These are phyloP conservation scores for Panicum hallii DNA, from an alignment of 202 grass and related monocot genomes.

Conservation along the genomic window DNA sequence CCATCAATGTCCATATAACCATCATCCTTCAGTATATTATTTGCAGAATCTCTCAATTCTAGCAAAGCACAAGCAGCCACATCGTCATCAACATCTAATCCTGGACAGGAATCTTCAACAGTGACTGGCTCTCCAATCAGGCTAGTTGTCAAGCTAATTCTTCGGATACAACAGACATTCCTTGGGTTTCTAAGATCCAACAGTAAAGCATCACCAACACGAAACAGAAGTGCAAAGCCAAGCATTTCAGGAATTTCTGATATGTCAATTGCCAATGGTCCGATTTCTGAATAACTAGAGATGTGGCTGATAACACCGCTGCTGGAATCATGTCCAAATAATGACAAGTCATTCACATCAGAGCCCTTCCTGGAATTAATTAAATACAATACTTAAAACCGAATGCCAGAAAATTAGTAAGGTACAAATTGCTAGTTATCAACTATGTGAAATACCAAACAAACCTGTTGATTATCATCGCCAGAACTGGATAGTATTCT, in stretches of 20 bases:
- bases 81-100: conserved; percentile 82
- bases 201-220: conserved; percentile 82
- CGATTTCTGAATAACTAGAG: conserved; percentile 72
- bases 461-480: conserved; percentile 87
- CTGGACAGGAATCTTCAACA: conserved; percentile 77
- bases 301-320: conserved; percentile 59
- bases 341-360: conserved; percentile 73
- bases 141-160: conserved; percentile 60
- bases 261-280: conserved; percentile 80
- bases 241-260: conserved; percentile 78
- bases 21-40: conserved; percentile 74
- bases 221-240: conserved; percentile 95
- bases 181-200: conserved; percentile 87
- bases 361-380: conserved; percentile 73
- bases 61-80: conserved; percentile 96
- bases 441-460: conserved; percentile 32
- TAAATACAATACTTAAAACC: conserved; percentile 31
- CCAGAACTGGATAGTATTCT: conserved; percentile 79
- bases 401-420: not conserved
- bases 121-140: conserved; percentile 66
- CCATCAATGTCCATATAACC: conserved; percentile 94
- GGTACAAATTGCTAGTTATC: conserved; percentile 5
- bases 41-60: conserved; percentile 87
- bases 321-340: conserved; percentile 70
- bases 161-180: conserved; percentile 70